phyloP scores from a whole-genome alignment of 306 rosid species.

The Cajanus cajan region DNA sequence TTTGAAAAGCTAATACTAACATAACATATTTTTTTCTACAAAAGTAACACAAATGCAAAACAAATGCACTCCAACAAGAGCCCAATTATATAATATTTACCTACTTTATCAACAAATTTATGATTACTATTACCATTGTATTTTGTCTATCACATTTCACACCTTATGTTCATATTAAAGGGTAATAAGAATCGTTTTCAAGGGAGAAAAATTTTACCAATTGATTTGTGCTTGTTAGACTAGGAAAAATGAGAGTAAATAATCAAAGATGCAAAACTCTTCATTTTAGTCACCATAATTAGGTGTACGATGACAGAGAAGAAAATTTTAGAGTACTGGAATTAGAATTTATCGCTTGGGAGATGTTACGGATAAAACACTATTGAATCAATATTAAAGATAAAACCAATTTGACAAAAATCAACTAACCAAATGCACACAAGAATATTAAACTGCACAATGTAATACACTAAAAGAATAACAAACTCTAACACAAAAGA shows the following conservation, averaged over 20 bases:
- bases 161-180: too few species aligned
- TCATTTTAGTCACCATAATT: background rate
- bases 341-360: background rate
- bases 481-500: background rate
- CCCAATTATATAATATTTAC: background rate
- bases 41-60: constrained; percentile 3
- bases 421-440: background rate
- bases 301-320: background rate
- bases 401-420: background rate
- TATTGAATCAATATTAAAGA: background rate
- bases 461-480: background rate
- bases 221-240: background rate
- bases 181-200: too few species aligned
- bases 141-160: background rate
- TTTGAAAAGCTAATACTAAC: constrained; percentile 4
- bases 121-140: background rate
- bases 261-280: background rate
- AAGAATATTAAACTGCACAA: background rate
- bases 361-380: background rate
- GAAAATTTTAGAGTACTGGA: background rate
- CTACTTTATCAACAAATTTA: background rate
- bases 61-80: background rate
- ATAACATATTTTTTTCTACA: background rate
- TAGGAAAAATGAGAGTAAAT: background rate
- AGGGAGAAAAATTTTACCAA: background rate